Conservation (phyloP, 2,329 filamentous ascomycete species). For the Lachnellula cervina region DNA sequence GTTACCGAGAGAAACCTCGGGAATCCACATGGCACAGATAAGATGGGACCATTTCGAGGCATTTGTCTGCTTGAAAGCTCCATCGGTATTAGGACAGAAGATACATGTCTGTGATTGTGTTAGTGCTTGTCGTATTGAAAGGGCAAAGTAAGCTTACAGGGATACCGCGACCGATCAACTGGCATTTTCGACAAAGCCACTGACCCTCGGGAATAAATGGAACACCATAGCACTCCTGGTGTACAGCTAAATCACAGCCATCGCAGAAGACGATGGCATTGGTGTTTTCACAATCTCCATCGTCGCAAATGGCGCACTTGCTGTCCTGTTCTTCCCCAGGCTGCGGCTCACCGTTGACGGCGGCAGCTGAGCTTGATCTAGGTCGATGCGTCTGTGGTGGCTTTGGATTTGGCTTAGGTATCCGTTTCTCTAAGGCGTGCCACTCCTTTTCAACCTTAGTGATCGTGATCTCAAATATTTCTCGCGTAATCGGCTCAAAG, state of each 20-base stretch:
- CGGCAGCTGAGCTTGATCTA: slow-evolving; percentile 86
- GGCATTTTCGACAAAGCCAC: slow-evolving; percentile 96
- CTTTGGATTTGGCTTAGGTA: slow-evolving; percentile 95
- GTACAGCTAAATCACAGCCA: slow-evolving; percentile 92
- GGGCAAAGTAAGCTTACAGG: slow-evolving; percentile 53
- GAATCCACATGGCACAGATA: slow-evolving; percentile 97
- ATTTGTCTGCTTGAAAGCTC: slow-evolving; percentile 97
- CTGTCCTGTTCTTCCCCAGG: slow-evolving; percentile 91
- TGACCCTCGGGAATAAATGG: slow-evolving; percentile 98
- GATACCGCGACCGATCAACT: slow-evolving; percentile 86
- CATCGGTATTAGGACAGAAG: slow-evolving; percentile 96
- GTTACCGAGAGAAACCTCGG: slow-evolving; percentile 91
- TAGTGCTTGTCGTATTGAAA: slow-evolving; percentile 7
- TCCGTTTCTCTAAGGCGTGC: slow-evolving; percentile 91
- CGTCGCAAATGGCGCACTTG: slow-evolving; percentile 96
- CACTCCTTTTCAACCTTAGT: slow-evolving; percentile 99
- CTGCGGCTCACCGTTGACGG: slow-evolving; percentile 88
- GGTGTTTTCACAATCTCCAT: slow-evolving; percentile 98
- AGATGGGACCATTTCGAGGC: slow-evolving; percentile 95
- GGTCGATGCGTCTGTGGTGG: slow-evolving; percentile 91
- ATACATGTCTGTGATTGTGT: slow-evolving; percentile 68
- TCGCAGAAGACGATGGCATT: slow-evolving; percentile 99
- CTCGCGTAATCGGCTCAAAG: slow-evolving; percentile 80
- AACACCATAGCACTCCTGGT: slow-evolving; percentile 98
- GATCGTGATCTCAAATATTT: slow-evolving; percentile 95